Conservation (phyloP, 176 grass and related monocot species). For the Phyllostachys edulis region DNA sequence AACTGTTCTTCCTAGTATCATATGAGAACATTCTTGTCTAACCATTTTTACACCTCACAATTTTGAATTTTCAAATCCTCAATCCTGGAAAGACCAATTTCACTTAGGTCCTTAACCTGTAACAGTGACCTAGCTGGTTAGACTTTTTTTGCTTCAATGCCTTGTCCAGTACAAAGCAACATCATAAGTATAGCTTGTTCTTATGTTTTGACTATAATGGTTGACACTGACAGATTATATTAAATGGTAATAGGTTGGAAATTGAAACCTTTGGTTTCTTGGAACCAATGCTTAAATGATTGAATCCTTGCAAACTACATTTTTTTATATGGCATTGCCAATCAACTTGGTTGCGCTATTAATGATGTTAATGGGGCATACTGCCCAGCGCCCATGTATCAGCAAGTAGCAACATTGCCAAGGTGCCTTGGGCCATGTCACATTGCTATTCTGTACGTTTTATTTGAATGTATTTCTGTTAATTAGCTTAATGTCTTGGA, state of each 20-base stretch:
- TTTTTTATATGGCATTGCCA: too few relatives aligned
- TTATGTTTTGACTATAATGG: not conserved
- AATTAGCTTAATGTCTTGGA: not conserved
- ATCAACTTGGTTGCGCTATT: too few relatives aligned
- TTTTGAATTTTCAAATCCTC: not conserved
- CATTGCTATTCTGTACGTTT: not conserved
- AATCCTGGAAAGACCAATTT: not conserved
- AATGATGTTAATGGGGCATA: not conserved
- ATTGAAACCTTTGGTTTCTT: not conserved
- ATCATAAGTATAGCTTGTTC: not conserved
- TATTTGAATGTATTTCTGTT: not conserved
- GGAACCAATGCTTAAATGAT: not conserved
- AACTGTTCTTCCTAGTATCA: not conserved
- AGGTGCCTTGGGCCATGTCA: not conserved
- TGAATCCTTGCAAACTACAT: not conserved
- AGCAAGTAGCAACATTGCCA: not conserved
- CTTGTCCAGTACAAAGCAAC: not conserved
- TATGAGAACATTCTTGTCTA: not conserved
- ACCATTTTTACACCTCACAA: not conserved
- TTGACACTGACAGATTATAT: not conserved
- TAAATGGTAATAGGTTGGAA: not conserved
- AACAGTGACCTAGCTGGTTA: not conserved
- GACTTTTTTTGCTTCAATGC: not conserved
- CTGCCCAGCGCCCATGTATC: not conserved
- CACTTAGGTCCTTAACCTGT: not conserved